Base-by-base conservation (phyloP, 139 green algal species). In the Picochlorum sp. region DNA sequence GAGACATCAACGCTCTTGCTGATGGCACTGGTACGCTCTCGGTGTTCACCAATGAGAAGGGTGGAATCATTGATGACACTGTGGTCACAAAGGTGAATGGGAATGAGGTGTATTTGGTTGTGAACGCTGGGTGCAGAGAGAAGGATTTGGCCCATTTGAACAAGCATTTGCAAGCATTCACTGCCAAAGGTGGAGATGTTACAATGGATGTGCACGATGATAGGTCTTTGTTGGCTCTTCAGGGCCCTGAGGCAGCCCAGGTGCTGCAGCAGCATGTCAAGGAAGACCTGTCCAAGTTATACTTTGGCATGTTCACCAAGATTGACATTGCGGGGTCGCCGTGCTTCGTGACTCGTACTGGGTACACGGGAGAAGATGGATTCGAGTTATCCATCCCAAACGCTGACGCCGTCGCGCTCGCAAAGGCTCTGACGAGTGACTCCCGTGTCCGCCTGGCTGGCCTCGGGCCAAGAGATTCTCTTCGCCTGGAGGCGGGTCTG, bases 321-420 rank as follows among this genome's bases (percentile, higher is more conserved):
- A 66, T 88, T 16, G 77, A 87, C 50, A 74, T 98, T 20, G 75
- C 71, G 49, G 91, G 92, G 45, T 68, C 83, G 4, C 81, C 85
- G 21, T 90, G 79, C 73, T 97, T 81, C 75, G 52, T 97, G 34
- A 97, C 93, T 4, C 85, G 93, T 66, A 97, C 92, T 6, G 95
- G 88, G 83, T 99, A 99, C 87, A 99, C 94, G 15, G 94, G 94
- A 13, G 94, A 99, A 79, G 94, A 99, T 65, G 94, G 94, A 0
- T 99, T 99, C 73, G 94, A 99, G 74, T 87, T 98, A 61, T 96
- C 86, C 28, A 82, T 97, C 46, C 84, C 85, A 56, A 82, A 84
- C 56, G 66, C 58, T 15, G 30, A 79, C 15, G 81, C 89, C 3
- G 32, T 94, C 38, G 72, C 74, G 28, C 60, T 99, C 21, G 69